phyloP scores from a whole-genome alignment of 257 asterid species.

The Verbena officinalis region DNA sequence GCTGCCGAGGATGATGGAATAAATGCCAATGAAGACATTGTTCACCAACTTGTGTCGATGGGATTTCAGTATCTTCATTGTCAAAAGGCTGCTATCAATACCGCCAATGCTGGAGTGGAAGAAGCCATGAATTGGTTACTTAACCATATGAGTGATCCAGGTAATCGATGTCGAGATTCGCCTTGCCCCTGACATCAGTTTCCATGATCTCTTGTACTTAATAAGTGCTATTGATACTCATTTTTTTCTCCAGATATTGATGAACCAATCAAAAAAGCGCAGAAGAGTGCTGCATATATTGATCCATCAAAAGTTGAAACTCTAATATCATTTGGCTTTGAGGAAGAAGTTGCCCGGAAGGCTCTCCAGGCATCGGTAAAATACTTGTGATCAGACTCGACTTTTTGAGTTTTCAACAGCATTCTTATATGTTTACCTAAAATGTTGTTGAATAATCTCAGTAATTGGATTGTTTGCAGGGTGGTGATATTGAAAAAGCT shows the following conservation, averaged over 20 bases:
- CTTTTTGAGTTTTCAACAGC: neutral
- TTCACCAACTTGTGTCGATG: constrained; percentile 81
- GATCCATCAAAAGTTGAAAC: constrained; percentile 81
- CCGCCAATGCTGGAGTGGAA: constrained; percentile 79
- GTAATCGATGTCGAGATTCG: constrained; percentile 41
- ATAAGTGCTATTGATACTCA: constrained; percentile 20
- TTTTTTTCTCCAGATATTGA: constrained; percentile 59
- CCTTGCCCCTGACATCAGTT: constrained; percentile 8
- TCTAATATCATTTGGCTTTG: constrained; percentile 83
- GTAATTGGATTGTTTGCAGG: constrained; percentile 49
- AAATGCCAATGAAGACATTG: constrained; percentile 67
- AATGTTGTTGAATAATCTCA: constrained; percentile 1
- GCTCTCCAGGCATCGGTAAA: constrained; percentile 88
- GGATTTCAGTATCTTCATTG: constrained; percentile 85
- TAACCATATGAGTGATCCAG: constrained; percentile 86
- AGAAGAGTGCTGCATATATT: constrained; percentile 41
- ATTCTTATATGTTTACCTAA: neutral
- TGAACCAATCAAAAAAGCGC: constrained; percentile 59
- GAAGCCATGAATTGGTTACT: constrained; percentile 92
- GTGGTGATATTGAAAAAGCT: constrained; percentile 88
- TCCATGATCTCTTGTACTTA: constrained; percentile 14
- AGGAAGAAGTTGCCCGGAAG: constrained; percentile 75
- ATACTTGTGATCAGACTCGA: constrained; percentile 5
- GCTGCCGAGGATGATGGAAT: constrained; percentile 48
- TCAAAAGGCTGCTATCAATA: constrained; percentile 89